These are phyloP conservation scores for Termitomyces heimii DNA, from an alignment of 768 basidiomycete genomes.

Conservation along the genomic window DNA sequence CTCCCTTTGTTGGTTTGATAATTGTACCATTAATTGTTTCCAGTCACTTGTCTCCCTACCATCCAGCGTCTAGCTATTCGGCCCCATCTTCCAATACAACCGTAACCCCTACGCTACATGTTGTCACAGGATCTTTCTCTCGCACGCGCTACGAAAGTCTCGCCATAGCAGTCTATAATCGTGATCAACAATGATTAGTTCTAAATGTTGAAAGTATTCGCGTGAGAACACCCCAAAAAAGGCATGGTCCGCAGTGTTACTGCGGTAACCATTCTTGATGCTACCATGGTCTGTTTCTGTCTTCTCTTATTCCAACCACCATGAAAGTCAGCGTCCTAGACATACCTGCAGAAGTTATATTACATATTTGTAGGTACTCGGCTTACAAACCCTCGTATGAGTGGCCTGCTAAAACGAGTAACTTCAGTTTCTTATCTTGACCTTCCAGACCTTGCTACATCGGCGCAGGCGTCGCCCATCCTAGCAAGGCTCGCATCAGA, in stretches of 20 bases:
- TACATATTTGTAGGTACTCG: conserved; percentile 47
- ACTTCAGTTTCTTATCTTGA: conserved; percentile 63
- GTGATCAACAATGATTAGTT: background rate
- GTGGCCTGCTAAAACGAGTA: background rate
- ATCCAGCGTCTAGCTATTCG: background rate
- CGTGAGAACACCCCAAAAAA: background rate
- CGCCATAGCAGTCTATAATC: background rate
- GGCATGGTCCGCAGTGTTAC: background rate
- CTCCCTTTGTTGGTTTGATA: conserved; percentile 1
- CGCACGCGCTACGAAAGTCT: background rate
- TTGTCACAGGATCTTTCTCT: background rate
- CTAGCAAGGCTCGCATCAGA: conserved; percentile 51
- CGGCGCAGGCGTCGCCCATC: conserved; percentile 41
- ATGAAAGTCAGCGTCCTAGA: conserved; percentile 22
- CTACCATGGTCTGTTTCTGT: background rate
- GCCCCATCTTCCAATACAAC: background rate
- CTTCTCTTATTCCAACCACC: conserved; percentile 3
- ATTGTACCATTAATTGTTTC: conserved; percentile 5
- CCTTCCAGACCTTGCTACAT: conserved; percentile 57
- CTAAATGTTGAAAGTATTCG: background rate
- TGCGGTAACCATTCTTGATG: background rate
- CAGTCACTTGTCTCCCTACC: background rate
- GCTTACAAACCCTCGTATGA: background rate
- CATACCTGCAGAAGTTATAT: conserved; percentile 50
- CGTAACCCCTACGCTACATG: conserved; percentile 5